Base-by-base conservation (phyloP, 2,329 filamentous ascomycete genomes). In the Fusarium proliferatum region DNA sequence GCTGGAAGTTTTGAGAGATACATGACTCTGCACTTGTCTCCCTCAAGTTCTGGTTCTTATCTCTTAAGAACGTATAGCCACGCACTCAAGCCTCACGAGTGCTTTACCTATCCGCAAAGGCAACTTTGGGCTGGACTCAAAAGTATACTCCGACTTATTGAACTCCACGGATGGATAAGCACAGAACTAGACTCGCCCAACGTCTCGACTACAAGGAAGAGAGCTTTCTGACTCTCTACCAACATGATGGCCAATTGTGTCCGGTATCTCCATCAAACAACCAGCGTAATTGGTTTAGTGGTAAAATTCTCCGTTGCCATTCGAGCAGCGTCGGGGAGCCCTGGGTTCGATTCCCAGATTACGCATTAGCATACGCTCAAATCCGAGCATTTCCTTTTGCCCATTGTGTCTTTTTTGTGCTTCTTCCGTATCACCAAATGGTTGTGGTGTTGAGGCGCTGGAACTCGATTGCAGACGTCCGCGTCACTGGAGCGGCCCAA, bases 221-320 rank as follows among this genome's bases (percentile, higher is more conserved):
- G 2, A 12, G 11, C 3, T 12, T n/a, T 19, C 16, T 6, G 9
- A 9, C 1, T 3, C 3, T 1, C 2, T 9, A 39, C 23, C 9
- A 2, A 4, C 1, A 53, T 53, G 0, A 0, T 28, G 9, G 2
- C 5, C 3, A 1, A 36, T 48, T 48, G 30, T 17, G 4, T 5
- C 10, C 8, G 1, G 1, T 2, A 26, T 56, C 28, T 39, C 16
- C 49, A 65, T 52, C 38, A 51, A 57, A 57, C 2, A 56, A 26
- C 45, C 41, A 63, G 70, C 70, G 69, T 73, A 73, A 73, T 73
- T 73, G 70, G 70, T 73, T 73, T 73, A 73, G 70, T 73, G 70
- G 70, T 73, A 73, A 73, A 73, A 73, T 73, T 73, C 70, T 73
- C 70, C 69, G 69, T 73, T 73, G 70, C 70, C 65, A 73, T 72